These are phyloP conservation scores for Tetradesmus obliquus DNA, from an alignment of 139 green algal genomes.

Conservation along the genomic window DNA sequence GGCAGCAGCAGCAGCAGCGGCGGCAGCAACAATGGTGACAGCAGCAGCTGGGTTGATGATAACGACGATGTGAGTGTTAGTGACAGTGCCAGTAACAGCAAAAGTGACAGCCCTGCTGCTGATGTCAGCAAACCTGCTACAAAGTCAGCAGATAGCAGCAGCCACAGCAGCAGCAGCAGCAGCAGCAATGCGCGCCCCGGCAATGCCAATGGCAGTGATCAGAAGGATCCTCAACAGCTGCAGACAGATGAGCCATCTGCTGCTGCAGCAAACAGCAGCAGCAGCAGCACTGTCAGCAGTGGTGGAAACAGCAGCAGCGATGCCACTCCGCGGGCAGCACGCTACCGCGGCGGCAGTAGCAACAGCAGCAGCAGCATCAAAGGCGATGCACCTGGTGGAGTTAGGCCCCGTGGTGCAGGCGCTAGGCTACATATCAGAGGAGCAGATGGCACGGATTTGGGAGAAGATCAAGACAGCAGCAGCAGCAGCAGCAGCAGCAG, in stretches of 20 bases:
- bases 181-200: neutral
- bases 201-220: too few species aligned
- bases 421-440: neutral
- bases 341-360: neutral
- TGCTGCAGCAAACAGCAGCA: neutral
- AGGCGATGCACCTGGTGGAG: neutral
- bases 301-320: neutral
- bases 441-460: neutral
- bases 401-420: neutral
- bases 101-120: neutral
- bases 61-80: neutral
- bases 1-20: neutral
- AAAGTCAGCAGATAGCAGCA: neutral
- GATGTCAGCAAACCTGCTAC: neutral
- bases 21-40: neutral
- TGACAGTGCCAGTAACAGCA: neutral
- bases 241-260: neutral
- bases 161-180: neutral
- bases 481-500: conserved; percentile 13
- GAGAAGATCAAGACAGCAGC: neutral
- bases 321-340: too few species aligned
- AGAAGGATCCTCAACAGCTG: too few species aligned
- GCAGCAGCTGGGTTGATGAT: neutral
- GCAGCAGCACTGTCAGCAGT: neutral
- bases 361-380: neutral